phyloP scores from a whole-genome alignment of 2,329 filamentous ascomycete species.

The Bertia moriformis region DNA sequence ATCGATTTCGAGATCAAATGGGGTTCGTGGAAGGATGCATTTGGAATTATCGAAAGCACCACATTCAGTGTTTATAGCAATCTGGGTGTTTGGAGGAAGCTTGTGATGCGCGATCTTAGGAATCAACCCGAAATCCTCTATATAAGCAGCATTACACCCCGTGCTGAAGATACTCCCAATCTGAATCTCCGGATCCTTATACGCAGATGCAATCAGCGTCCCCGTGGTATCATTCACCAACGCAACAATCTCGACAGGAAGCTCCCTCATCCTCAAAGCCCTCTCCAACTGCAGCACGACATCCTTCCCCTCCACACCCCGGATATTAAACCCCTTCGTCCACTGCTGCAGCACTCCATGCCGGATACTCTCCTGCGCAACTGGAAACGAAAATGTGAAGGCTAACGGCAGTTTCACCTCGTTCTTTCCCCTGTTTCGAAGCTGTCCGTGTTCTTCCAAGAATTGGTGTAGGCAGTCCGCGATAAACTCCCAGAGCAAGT shows the following conservation, averaged over 20 bases:
- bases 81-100: conserved; percentile 47
- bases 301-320: conserved; percentile 48
- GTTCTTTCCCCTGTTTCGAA: conserved; percentile 39
- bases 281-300: conserved; percentile 45
- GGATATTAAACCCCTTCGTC: conserved; percentile 57
- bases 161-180: conserved; percentile 69
- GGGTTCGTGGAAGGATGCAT: conserved; percentile 48
- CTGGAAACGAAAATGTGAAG: conserved; percentile 55
- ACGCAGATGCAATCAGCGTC: conserved; percentile 60
- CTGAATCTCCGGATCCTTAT: conserved; percentile 56
- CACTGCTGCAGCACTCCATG: conserved; percentile 52
- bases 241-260: conserved; percentile 59
- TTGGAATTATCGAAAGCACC: conserved; percentile 61
- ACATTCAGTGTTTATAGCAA: conserved; percentile 64
- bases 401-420: conserved; percentile 41
- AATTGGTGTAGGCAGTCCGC: conserved; percentile 50
- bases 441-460: conserved; percentile 58
- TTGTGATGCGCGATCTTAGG: conserved; percentile 60
- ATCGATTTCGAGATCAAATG: conserved; percentile 55
- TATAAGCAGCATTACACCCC: conserved; percentile 65
- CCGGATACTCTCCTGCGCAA: conserved; percentile 49
- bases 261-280: conserved; percentile 37
- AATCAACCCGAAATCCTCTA: conserved; percentile 57
- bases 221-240: conserved; percentile 67
- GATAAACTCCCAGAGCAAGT: conserved; percentile 50